Base-by-base conservation (phyloP, 768 basidiomycete genomes). In the Phlebiopsis gigantea region DNA sequence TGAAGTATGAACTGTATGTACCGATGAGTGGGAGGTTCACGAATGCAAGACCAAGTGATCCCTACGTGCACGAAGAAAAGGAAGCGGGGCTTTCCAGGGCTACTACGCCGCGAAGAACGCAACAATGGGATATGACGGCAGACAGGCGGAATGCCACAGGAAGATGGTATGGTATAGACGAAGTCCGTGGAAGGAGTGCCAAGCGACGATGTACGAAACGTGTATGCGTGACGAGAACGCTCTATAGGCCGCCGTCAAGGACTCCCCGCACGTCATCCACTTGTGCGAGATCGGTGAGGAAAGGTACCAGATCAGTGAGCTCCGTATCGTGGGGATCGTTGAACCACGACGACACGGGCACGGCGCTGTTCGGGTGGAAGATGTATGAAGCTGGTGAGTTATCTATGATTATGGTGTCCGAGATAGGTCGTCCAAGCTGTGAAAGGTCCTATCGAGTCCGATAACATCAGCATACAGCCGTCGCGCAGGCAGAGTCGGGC, bases 381-480 rank as follows among this genome's bases (percentile, higher is more conserved):
- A 98, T 96, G 72, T 98, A 99, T 12, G 93, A 97, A 12, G 97
- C 97, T 15, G 97, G 97, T 25, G 96, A 98, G 71, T 98, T 99
- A 75, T 98, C 97, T 65, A 99, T 82, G 73, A 99, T 99, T 68
- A 98, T 98, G 59, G 88, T 93, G 67, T 96, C 93, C 46, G 84
- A 80, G 63, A 97, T 92, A 5, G 93, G 92, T 26, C 97, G 87
- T 47, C 97, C 97, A 53, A 99, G 79, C 73, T 98, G 97, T 21
- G 97, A 99, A 31, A 99, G 77, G 72, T 99, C 96, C 94, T 98
- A 65, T n/a, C n/a, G n/a, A 30, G 19, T 26, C 19, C 34, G 53
- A 52, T 22, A 39, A 19, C 30, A 41, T 22, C 42, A 51, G 30
- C 44, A 28, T 39, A 58, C 34, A 39, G 34, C 34, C 8, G 45